These are phyloP conservation scores for Collybiopsis luxurians DNA, from an alignment of 768 basidiomycete species.

Conservation along the genomic window DNA sequence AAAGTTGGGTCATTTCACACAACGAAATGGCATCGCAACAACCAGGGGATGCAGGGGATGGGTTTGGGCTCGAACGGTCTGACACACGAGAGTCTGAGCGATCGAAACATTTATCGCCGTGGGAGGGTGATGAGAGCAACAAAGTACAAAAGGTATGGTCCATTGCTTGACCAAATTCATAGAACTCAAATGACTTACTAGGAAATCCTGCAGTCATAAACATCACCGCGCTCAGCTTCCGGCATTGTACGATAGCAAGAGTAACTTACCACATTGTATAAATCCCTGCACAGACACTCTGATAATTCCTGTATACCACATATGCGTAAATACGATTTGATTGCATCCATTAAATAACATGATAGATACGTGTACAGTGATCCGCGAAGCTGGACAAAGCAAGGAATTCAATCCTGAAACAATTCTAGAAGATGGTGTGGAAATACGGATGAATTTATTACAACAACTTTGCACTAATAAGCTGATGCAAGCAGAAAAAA, in stretches of 20 bases:
- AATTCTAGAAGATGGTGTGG: neutral
- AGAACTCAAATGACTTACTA: neutral
- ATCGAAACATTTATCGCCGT: neutral
- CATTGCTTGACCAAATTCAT: neutral
- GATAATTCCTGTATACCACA: neutral
- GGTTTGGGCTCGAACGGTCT: neutral
- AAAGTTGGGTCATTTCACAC: neutral
- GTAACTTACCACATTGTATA: neutral
- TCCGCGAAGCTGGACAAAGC: neutral
- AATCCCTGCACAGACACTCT: neutral
- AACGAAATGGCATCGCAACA: neutral
- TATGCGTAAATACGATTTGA: neutral
- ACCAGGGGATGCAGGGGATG: neutral
- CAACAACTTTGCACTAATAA: slow-evolving; percentile 3
- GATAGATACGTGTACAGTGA: slow-evolving; percentile 3
- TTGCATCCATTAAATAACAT: neutral
- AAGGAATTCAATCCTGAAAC: neutral
- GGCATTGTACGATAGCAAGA: neutral
- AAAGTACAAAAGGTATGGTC: neutral
- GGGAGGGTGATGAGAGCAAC: neutral
- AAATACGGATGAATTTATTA: slow-evolving; percentile 4
- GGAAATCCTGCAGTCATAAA: neutral
- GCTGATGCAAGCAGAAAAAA: neutral
- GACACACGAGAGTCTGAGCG: neutral
- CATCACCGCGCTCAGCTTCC: no score